Evolutionary conservation across 768 basidiomycete species (phyloP).

Genomic region (Kwoniella newhampshirensis): DNA sequence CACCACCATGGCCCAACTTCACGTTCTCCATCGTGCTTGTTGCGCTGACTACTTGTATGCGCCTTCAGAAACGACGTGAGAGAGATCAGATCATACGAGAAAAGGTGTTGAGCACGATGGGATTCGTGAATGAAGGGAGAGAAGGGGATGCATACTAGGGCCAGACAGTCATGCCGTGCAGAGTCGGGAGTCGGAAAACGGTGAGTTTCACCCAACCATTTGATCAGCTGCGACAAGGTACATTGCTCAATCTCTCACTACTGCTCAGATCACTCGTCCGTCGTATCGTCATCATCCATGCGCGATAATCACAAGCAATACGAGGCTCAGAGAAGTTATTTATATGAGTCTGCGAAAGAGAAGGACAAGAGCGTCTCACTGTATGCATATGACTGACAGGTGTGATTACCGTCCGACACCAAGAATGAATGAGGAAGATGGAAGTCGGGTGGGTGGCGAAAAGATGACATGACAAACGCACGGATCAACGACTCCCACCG

Average conservation of each 20-base stretch:
- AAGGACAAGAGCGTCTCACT: too few relatives aligned
- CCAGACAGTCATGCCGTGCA: too few relatives aligned
- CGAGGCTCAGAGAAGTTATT: slow-evolving; percentile 12
- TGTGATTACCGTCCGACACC: too few relatives aligned
- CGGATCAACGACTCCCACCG: too few relatives aligned
- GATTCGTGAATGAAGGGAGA: slow-evolving; percentile 91
- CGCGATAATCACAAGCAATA: neutral
- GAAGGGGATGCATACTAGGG: slow-evolving; percentile 94
- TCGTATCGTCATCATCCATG: neutral
- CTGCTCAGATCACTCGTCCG: neutral
- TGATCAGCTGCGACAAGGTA: too few relatives aligned
- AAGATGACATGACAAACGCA: too few relatives aligned
- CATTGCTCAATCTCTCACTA: too few relatives aligned
- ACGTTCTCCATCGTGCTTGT: neutral
- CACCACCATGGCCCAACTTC: neutral
- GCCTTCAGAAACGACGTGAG: slow-evolving; percentile 62
- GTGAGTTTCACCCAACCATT: too few relatives aligned
- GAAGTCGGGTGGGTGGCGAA: too few relatives aligned
- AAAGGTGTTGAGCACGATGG: slow-evolving; percentile 76
- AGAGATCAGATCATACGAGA: slow-evolving; percentile 77
- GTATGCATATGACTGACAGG: too few relatives aligned
- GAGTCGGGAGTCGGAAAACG: too few relatives aligned
- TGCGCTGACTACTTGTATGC: neutral
- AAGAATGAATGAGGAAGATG: too few relatives aligned
- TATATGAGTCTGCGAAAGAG: slow-evolving; percentile 9